Conservation (phyloP, 1,284 basidiomycete genomes). For the Pseudozyma tsukubaensis region DNA sequence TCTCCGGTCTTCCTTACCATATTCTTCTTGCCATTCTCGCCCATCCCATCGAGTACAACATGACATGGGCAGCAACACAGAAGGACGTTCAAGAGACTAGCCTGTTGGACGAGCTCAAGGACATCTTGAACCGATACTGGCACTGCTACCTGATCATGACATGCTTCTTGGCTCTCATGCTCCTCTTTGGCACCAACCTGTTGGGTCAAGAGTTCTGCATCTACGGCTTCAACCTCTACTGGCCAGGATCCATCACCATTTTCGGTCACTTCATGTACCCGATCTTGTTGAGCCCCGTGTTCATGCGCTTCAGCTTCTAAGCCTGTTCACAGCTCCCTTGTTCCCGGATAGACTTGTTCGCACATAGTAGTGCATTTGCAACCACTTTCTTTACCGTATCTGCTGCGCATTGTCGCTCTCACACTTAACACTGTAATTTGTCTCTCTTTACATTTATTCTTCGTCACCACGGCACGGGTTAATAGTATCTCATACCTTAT, state of each 20-base stretch:
- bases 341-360: no score
- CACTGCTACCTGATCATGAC: constrained; percentile 72
- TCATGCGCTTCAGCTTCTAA: constrained; percentile 56
- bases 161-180: constrained; percentile 75
- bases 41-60: constrained; percentile 85
- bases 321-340: constrained; percentile 2
- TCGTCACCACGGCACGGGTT: constrained; percentile 2
- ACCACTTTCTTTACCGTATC: no score
- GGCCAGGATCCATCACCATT: constrained; percentile 29
- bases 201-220: constrained; percentile 76
- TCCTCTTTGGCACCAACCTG: constrained; percentile 73
- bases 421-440: no score
- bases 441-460: neutral
- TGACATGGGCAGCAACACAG: constrained; percentile 75
- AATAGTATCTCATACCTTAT: neutral
- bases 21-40: constrained; percentile 80
- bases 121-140: constrained; percentile 71
- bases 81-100: constrained; percentile 70
- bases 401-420: no score
- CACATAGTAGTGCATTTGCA: no score
- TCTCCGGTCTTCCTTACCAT: constrained; percentile 43
- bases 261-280: constrained; percentile 48
- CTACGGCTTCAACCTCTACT: constrained; percentile 39
- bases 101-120: constrained; percentile 86
- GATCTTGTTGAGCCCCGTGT: constrained; percentile 44